phyloP scores from a whole-genome alignment of 495 filamentous ascomycete genomes.

The Pyrenopolyporus hunteri region DNA sequence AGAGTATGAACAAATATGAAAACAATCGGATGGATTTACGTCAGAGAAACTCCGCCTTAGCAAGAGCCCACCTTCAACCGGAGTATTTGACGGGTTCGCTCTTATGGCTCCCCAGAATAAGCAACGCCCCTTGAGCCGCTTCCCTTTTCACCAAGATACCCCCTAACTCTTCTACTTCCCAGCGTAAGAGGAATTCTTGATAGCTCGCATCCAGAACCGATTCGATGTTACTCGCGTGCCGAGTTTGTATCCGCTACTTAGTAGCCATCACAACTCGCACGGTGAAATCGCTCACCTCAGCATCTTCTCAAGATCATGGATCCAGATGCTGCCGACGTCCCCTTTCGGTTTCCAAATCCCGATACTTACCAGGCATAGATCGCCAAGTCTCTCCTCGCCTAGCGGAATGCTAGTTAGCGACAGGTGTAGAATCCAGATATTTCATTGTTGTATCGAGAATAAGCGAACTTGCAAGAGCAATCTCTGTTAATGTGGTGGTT shows the following conservation, averaged over 20 bases:
- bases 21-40: too few species aligned
- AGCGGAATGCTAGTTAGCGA: neutral
- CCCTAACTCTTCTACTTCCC: neutral
- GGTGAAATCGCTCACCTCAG: neutral
- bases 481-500: conserved; percentile 7
- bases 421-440: too few species aligned
- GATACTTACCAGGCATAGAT: neutral
- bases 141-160: too few species aligned
- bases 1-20: too few species aligned
- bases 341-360: neutral
- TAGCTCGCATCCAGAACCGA: neutral
- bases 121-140: too few species aligned
- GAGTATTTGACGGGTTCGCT: too few species aligned
- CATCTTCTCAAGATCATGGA: neutral
- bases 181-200: neutral
- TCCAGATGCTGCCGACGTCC: conserved; percentile 15
- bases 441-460: too few species aligned
- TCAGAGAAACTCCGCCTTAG: too few species aligned
- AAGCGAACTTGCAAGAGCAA: neutral
- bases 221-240: neutral
- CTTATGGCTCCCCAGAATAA: too few species aligned
- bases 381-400: neutral
- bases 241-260: conserved; percentile 31
- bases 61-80: too few species aligned
- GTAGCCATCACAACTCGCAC: conserved; percentile 22